A percentile compares a stretch with the other conserved stretches of the same genome.
phyloP scores from a whole-genome alignment of 2,329 filamentous ascomycete species.

The Erysiphe pulchra region DNA sequence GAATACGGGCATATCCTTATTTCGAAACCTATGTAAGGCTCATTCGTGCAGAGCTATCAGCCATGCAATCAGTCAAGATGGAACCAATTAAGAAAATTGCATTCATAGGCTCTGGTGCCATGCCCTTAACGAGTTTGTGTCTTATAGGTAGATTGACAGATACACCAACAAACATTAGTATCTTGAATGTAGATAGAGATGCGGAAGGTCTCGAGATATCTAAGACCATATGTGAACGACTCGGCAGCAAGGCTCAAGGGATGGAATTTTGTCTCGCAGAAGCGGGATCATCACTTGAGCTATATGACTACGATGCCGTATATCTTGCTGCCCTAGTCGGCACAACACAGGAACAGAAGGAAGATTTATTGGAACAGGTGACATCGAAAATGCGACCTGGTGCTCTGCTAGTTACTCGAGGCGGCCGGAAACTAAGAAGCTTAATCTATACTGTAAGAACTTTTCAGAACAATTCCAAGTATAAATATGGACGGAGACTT shows the following conservation, averaged over 20 bases:
- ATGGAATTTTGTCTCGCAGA: constrained; percentile 18
- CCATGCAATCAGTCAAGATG: constrained; percentile 15
- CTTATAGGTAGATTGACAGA: constrained; percentile 6
- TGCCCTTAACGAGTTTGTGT: constrained; percentile 23
- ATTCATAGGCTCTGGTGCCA: constrained; percentile 24
- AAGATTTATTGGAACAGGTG: constrained; percentile 16
- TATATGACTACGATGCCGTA: constrained; percentile 19
- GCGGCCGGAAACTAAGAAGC: constrained; percentile 18
- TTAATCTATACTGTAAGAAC: constrained; percentile 21
- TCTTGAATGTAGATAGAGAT: constrained; percentile 20
- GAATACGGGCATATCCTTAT: constrained; percentile 21
- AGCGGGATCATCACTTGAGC: constrained; percentile 9
- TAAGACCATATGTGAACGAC: constrained; percentile 9
- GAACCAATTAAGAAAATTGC: constrained; percentile 15
- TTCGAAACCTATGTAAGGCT: constrained; percentile 23
- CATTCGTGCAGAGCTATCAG: constrained; percentile 19
- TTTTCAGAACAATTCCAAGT: background rate
- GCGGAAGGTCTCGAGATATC: constrained; percentile 14
- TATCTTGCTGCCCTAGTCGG: constrained; percentile 25
- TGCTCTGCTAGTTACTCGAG: constrained; percentile 20
- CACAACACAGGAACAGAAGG: constrained; percentile 17
- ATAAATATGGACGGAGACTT: background rate
- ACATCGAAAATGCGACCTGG: constrained; percentile 17
- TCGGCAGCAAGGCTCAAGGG: constrained; percentile 10
- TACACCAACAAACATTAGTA: background rate